phyloP scores from a whole-genome alignment of 441 rosid genomes.

The Kokia cookei region DNA sequence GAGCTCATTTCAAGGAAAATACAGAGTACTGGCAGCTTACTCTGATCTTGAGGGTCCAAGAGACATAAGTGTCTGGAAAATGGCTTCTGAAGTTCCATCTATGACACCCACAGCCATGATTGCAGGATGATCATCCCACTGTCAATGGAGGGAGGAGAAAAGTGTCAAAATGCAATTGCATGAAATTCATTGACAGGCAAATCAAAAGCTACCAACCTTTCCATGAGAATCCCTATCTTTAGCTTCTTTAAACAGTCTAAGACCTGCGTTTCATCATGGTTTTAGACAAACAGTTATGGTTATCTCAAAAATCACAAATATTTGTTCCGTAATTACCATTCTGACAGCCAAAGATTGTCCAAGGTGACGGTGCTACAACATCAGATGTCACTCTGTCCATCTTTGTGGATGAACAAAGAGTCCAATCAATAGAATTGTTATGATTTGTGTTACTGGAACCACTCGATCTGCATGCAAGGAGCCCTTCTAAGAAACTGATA shows the following conservation, averaged over 20 bases:
- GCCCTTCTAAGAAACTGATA: constrained; percentile 11
- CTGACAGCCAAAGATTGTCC: constrained; percentile 97
- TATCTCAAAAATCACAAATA: constrained; percentile 6
- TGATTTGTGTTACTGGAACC: constrained; percentile 50
- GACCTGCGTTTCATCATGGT: constrained; percentile 44
- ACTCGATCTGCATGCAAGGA: constrained; percentile 44
- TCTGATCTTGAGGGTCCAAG: constrained; percentile 96
- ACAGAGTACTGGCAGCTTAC: constrained; percentile 36
- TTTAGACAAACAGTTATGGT: constrained; percentile 15
- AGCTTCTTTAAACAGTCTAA: constrained; percentile 91
- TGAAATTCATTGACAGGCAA: constrained; percentile 2
- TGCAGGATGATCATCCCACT: constrained; percentile 99
- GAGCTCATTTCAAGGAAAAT: not conserved
- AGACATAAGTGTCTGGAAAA: constrained; percentile 92
- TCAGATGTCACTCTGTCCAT: constrained; percentile 66
- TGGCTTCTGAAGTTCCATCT: constrained; percentile 91
- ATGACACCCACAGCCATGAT: constrained; percentile 97
- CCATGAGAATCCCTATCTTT: constrained; percentile 74
- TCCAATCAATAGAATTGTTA: constrained; percentile 68
- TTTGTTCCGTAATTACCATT: constrained; percentile 45
- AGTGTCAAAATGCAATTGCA: constrained; percentile 6
- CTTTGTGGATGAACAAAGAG: constrained; percentile 44
- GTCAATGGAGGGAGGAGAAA: constrained; percentile 12
- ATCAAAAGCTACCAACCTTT: constrained; percentile 46
- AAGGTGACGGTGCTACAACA: constrained; percentile 92